These are phyloP conservation scores for Cutaneotrichosporon sp. DNA, from an alignment of 1,284 basidiomycete species.

Conservation along the genomic window DNA sequence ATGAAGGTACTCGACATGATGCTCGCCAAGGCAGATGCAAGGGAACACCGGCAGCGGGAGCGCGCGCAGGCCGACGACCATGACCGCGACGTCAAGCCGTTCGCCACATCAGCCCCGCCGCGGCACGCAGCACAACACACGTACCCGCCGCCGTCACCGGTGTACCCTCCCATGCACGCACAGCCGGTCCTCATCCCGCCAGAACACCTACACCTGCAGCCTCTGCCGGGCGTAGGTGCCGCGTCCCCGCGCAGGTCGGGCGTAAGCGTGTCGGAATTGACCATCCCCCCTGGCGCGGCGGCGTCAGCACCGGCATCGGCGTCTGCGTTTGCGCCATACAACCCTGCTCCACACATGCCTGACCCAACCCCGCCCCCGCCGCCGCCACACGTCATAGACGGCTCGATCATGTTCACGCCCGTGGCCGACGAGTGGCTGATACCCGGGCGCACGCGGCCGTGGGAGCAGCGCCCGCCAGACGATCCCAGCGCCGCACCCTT, in stretches of 20 bases:
- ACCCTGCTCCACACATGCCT: not conserved
- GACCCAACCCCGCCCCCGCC: not conserved
- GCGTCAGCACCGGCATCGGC: no score
- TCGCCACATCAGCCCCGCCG: no score
- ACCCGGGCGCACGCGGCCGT: conserved; percentile 4
- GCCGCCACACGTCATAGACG: not conserved
- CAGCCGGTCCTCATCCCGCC: not conserved
- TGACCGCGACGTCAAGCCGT: not conserved
- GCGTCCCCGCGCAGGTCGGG: not conserved
- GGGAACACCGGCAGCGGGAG: conserved; percentile 7
- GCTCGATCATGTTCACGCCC: conserved; percentile 11
- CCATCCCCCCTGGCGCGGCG: not conserved
- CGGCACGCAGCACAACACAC: not conserved
- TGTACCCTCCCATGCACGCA: not conserved
- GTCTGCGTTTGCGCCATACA: not conserved
- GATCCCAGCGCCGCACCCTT: conserved; percentile 18
- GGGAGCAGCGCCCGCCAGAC: conserved; percentile 15
- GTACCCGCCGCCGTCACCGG: not conserved
- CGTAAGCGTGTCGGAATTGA: conserved; percentile 1
- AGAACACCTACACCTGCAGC: not conserved
- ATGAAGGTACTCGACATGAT: conserved; percentile 21
- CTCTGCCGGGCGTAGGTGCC: no score
- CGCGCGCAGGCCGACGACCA: not conserved
- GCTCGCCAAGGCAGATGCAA: conserved; percentile 14
- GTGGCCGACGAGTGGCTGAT: conserved; percentile 2